Base-by-base conservation (phyloP, 1,284 basidiomycete species). In the Afroboletus lepidellus region DNA sequence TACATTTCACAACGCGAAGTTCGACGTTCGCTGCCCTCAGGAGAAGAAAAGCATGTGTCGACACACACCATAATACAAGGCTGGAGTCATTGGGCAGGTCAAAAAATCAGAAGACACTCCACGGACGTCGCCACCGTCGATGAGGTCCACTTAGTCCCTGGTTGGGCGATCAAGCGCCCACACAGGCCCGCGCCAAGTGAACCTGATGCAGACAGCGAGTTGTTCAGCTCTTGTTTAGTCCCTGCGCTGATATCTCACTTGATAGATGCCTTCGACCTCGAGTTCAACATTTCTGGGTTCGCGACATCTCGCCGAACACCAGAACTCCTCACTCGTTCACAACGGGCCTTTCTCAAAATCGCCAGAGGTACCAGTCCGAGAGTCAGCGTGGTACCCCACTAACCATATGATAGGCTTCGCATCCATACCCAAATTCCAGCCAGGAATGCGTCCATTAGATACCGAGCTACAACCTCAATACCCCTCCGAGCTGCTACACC, bases 201-300 rank as follows among this genome's bases (percentile, higher is more conserved):
- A 15, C 53, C 48, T 11, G 51, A n/a, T n/a, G n/a, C n/a, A n/a
- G n/a, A 56, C 36, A 39, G 69, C 66, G 25, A 41, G 67, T 13
- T 15, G 9, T 32, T 16, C 13, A 15, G 8, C 36, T 20, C n/a
- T 30, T 36, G 5, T 41, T 23, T 15, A 0, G 34, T 37, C 21
- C 41, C 4, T 3, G 18, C 24, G 18, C 43, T 20, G 34, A 59
- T 11, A 11, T 3, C 11, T 2, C n/a, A n/a, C 32, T 33, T 25
- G 24, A 32, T 44, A 76, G 78, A 71, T 41, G 66, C 76, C 1
- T 92, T 90, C 60, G 81, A 85, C 47, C 69, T 93, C 9, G 82
- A 87, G 43, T 70, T 92, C 0, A 87, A 81, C 47, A 74, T 91
- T 2, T 89, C 89, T 21, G 92, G 91, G 0, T 92, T 82, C 61